Conservation (phyloP, 768 basidiomycete species). For the Solioccasus polychromus region DNA sequence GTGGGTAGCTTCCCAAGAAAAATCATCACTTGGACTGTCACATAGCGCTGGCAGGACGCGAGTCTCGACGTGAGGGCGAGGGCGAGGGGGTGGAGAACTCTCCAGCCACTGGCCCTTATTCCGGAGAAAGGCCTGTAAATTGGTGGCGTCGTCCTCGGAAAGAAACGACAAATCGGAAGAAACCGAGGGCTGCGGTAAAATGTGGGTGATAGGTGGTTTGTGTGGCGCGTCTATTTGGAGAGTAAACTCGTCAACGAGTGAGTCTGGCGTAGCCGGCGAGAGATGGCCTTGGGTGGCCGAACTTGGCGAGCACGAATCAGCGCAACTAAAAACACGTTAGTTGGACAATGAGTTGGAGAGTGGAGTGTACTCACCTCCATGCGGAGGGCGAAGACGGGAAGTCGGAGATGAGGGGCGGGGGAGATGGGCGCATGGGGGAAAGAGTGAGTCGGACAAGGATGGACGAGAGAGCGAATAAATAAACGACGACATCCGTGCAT, state of each 20-base stretch:
- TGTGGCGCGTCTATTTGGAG: slow-evolving; percentile 4
- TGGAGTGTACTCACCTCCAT: slow-evolving; percentile 20
- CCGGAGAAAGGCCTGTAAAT: slow-evolving; percentile 14
- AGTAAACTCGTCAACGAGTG: slow-evolving; percentile 12
- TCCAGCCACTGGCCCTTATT: slow-evolving; percentile 14
- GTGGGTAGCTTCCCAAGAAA: slow-evolving; percentile 16
- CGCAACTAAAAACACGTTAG: neutral
- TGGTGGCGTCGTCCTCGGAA: slow-evolving; percentile 14
- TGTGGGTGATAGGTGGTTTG: neutral
- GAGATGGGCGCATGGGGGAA: slow-evolving; percentile 6
- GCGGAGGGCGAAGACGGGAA: slow-evolving; percentile 19
- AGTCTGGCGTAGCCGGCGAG: slow-evolving; percentile 22
- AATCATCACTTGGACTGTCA: slow-evolving; percentile 6
- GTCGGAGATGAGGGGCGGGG: neutral
- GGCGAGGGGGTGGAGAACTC: slow-evolving; percentile 7
- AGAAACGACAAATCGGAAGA: neutral
- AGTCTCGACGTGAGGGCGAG: neutral
- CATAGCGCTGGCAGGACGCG: neutral
- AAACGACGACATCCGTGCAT: neutral
- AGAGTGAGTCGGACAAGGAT: neutral
- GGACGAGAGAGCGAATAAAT: slow-evolving; percentile 3
- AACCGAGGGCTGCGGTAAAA: neutral
- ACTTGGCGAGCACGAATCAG: slow-evolving; percentile 14
- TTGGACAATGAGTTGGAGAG: neutral
- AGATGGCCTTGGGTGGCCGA: slow-evolving; percentile 9